phyloP scores from a whole-genome alignment of 495 filamentous ascomycete genomes.

The Letharia lupina region DNA sequence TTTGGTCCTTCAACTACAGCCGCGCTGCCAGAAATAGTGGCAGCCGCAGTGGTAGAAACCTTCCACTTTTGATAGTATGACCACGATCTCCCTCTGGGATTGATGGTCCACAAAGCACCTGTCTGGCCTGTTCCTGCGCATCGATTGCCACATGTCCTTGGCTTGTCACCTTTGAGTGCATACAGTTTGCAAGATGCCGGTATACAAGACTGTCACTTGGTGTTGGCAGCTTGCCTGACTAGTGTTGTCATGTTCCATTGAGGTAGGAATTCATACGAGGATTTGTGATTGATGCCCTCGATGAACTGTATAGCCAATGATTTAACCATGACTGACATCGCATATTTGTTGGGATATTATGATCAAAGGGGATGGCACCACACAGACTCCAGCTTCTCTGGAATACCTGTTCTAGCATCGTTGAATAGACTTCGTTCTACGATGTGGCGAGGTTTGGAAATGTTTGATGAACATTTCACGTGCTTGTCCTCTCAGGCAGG shows the following conservation, averaged over 20 bases:
- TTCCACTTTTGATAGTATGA: neutral
- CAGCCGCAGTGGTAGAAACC: neutral
- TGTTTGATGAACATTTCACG: neutral
- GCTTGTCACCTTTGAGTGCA: neutral
- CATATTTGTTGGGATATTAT: neutral
- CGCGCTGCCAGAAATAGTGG: neutral
- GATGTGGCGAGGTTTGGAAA: neutral
- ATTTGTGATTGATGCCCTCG: neutral
- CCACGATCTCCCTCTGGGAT: neutral
- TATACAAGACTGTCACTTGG: neutral
- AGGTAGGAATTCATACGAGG: neutral
- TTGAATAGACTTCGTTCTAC: neutral
- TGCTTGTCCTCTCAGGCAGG: conserved; percentile 9
- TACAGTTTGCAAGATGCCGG: neutral
- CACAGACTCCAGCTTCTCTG: neutral
- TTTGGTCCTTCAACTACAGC: neutral
- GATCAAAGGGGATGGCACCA: neutral
- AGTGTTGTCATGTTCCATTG: neutral
- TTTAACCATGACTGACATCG: neutral
- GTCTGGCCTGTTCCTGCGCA: neutral
- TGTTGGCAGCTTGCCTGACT: neutral
- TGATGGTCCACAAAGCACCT: neutral
- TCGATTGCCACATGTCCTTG: neutral
- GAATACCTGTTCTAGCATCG: neutral
- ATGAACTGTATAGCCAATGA: neutral